Evolutionary conservation across 106 monocot species (phyloP), one percentile per base, ranked within the genome.

Genomic region (Allium fistulosum): DNA sequence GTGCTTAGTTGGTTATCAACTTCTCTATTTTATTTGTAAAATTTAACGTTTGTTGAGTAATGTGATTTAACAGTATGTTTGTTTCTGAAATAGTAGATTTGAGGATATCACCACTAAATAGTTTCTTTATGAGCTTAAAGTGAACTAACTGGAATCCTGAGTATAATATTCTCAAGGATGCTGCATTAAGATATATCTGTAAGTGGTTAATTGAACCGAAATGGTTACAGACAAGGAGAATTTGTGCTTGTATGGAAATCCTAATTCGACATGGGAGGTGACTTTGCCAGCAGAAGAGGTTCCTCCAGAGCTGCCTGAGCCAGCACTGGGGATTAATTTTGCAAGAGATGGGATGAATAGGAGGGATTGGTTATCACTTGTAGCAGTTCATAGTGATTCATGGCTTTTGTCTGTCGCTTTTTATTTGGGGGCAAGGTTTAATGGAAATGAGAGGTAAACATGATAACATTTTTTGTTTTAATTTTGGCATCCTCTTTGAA

Each of bases 251-350:
- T 96, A 96, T 60, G 96, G 96, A 0, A 85, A 85, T 57, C 86
- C 96, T 22, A 80, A 89, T 46, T 76, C 61, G n/a, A 37, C 70
- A 26, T 96, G 96, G 96, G 96, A 96, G 70, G 96, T 92, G 69
- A 82, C 76, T 53, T 72, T 88, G 48, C 96, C 96, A 37, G 96
- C 92, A 47, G 96, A 96, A 70, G 96, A 96, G 82, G 96, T 96
- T 61, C 96, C 96, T 11, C 96, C 96, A 51, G 96, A 92, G 85
- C 77, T 96, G 49, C 96, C 96, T 9, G 96, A 96, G 82, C 96
- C 96, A n/a, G 96, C 92, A 53, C 80, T 96, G 2, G 96, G 96
- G 17, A 96, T 96, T 66, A 96, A 96, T 67, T 96, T 96, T 58
- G 96, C 96, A 6, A 81, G 96, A 68, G 96, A 96, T 37, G 96